Evolutionary conservation across 2,329 filamentous ascomycete species (phyloP), one percentile per base, ranked within the genome.

Genomic region (Colletotrichum incanum): DNA sequence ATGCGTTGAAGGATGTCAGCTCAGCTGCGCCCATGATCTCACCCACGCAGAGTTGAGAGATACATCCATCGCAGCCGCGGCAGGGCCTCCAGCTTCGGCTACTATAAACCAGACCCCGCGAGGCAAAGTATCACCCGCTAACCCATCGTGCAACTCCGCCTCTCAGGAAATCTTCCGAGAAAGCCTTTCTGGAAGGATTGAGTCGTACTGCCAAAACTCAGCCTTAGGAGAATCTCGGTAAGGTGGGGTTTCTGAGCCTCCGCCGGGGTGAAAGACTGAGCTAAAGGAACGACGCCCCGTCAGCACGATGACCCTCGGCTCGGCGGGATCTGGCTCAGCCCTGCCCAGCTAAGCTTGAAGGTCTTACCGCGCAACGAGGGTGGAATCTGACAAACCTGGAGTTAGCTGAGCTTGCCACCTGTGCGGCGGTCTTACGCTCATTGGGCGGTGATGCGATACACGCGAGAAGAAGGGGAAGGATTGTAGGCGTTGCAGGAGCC

Each of bases 311-410:
- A 14, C 18, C 26, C 49, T 31, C 16, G 34, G 28, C 67, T 60
- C 50, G 67, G 54, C 11, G 8, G 26, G 55, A 43, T 39, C 6
- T 23, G 52, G 37, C 67, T 70, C 67, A 65, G 67, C 67, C 67
- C 28, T 60, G 45, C 54, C 23, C 18, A 34, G 56, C 49, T 23
- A 4, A 20, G 18, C 18, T 47, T 2, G n/a, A 3, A 62, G 20
- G 34, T 37, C 56, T 54, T 16, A 28, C 65, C 47, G 23, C 31
- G 28, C 6, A 12, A 39, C 20, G 5, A 6, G 52, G 31, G 18
- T n/a, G 11, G 20, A 43, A 18, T 43, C 23, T 41, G 37, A 43
- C 23, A 12, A 58, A 18, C 37, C 20, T 34, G 20, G 31, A 26
- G 1, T n/a, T 20, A 16, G 16, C 67, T 20, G 28, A 43, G 62